A percentile compares a stretch with the other conserved stretches of the same genome.
These are phyloP conservation scores for Nicotiana tomentosiformis DNA, from an alignment of 257 asterid genomes.

Conservation along the genomic window DNA sequence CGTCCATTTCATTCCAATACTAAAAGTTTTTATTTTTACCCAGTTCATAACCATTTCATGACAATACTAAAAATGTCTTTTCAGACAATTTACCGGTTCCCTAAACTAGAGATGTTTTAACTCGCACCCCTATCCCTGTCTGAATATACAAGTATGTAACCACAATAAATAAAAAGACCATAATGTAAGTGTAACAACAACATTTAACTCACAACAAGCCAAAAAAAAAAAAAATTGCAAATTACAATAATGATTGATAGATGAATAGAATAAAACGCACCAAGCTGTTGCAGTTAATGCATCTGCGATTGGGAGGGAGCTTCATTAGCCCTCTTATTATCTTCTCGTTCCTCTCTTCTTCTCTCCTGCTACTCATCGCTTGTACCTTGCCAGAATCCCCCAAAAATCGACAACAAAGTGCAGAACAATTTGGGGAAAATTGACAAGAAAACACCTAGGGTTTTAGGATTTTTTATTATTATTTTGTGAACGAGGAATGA, in stretches of 20 bases:
- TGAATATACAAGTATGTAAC: not conserved
- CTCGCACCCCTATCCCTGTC: too few relatives aligned
- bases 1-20: not conserved
- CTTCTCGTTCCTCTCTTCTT: slow-evolving; percentile 89
- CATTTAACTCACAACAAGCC: not conserved
- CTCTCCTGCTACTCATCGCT: slow-evolving; percentile 49
- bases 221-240: not conserved
- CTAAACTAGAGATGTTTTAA: too few relatives aligned
- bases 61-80: not conserved
- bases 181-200: not conserved
- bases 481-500: slow-evolving; percentile 13
- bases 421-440: not conserved
- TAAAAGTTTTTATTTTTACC: not conserved
- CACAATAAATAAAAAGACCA: not conserved
- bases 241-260: not conserved
- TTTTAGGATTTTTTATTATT: not conserved
- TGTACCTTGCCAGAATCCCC: not conserved
- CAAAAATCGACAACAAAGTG: slow-evolving; percentile 6
- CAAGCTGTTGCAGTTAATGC: slow-evolving; percentile 95
- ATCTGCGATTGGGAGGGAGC: slow-evolving; percentile 96
- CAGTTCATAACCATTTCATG: not conserved
- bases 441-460: slow-evolving; percentile 12
- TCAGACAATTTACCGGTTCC: not conserved
- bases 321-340: slow-evolving; percentile 89
- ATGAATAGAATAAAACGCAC: slow-evolving; percentile 21